Base-by-base conservation (phyloP, 768 basidiomycete species). In the Pisolithus orientalis region DNA sequence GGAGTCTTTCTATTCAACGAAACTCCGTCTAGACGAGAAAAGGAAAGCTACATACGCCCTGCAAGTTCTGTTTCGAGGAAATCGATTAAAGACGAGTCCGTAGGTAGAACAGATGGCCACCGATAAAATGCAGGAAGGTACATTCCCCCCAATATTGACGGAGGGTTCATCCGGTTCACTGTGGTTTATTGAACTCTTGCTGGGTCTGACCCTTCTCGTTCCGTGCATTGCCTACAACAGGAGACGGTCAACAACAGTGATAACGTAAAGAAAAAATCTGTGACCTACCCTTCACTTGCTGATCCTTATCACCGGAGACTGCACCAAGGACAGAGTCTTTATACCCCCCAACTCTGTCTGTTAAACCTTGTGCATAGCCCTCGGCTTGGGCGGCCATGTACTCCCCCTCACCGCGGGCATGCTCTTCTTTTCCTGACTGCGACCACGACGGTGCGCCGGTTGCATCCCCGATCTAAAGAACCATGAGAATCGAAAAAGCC, bases 191-290 rank as follows among this genome's bases (percentile, higher is more conserved):
- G 29, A 75, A 16, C 4, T 80, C 69, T 62, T 84, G 80, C 57
- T 84, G 75, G 1, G 71, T 60, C 46, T 74, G 57, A 0, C 84
- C 83, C 55, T 83, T 82, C 44, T 83, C 79, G 0, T 80, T 72
- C 47, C 65, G 71, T 16, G 67, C 49, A 50, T 83, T 82, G 1
- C 84, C 83, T 83, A 34, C 34, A 17, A 10, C 24, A 6, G 9
- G 6, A 17, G 27, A 46, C 16, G 2, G 42, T 27, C 47, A 50
- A 17, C 29, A 21, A 34, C 5, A 29, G 46, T 5, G 27, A 47
- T 16, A 8, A 9, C n/a, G 0, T 16, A 7, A 3, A 2, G 0
- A 3, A 0, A 21, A 14, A 17, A 7, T 5, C 4, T 11, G 5
- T 14, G 5, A 56, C 71, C 47, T 53, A 79, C 82, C 80, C 16